Percentiles rank a stretch among this genome's conserved stretches.
Evolutionary conservation across 495 filamentous ascomycete genomes (phyloP).

Genomic region (Aspergillus affinis): DNA sequence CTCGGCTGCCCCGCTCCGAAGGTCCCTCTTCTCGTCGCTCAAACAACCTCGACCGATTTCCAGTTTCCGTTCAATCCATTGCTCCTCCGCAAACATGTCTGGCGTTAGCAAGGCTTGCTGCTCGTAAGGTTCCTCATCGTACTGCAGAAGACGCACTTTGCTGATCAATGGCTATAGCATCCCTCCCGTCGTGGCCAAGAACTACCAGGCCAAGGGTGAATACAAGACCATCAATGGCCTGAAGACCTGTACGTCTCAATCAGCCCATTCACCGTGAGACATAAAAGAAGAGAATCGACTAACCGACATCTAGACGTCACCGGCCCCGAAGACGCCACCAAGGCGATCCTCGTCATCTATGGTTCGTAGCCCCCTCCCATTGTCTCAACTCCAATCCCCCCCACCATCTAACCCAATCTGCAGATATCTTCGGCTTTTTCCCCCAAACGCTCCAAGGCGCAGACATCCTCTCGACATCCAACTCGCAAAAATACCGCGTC

Average conservation of each 20-base stretch:
- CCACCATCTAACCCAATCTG: conserved; percentile 2
- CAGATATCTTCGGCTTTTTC: conserved; percentile 58
- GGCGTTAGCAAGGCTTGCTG: conserved; percentile 51
- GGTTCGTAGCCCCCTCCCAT: conserved; percentile 37
- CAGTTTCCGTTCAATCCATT: conserved; percentile 19
- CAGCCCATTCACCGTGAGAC: background rate
- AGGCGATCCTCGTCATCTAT: conserved; percentile 55
- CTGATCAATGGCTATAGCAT: conserved; percentile 31
- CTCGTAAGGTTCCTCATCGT: conserved; percentile 35
- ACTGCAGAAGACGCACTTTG: background rate
- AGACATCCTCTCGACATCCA: conserved; percentile 52
- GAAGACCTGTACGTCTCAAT: conserved; percentile 56
- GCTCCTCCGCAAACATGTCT: conserved; percentile 37
- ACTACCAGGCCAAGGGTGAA: conserved; percentile 59
- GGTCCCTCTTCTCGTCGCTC: conserved; percentile 17
- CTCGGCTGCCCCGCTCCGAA: conserved; percentile 18
- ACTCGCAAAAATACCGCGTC: conserved; percentile 52
- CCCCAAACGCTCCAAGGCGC: conserved; percentile 57
- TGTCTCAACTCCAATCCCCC: background rate
- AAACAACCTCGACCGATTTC: conserved; percentile 12
- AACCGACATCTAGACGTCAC: conserved; percentile 44
- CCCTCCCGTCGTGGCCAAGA: conserved; percentile 55
- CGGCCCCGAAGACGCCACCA: conserved; percentile 49
- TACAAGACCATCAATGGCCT: conserved; percentile 61
- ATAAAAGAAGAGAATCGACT: conserved; percentile 4